A percentile compares a stretch with the other conserved stretches of the same genome.
phyloP scores from a whole-genome alignment of 1,284 basidiomycete genomes.

The Fomitopsis pinicola region DNA sequence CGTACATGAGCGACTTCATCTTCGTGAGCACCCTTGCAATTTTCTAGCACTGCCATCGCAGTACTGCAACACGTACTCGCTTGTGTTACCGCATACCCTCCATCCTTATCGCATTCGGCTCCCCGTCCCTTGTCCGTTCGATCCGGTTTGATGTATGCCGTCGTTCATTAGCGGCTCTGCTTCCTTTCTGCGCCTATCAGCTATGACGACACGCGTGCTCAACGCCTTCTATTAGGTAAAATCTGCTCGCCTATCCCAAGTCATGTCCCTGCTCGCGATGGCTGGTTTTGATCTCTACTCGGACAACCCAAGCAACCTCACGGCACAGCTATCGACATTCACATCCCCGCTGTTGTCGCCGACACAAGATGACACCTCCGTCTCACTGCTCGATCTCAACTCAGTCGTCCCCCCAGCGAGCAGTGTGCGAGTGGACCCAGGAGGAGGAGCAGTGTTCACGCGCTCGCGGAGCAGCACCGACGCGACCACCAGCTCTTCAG shows the following conservation, averaged over 20 bases:
- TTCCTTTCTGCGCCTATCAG: neutral
- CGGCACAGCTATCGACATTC: slow-evolving; percentile 28
- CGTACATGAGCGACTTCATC: slow-evolving; percentile 83
- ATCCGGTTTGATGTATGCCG: neutral
- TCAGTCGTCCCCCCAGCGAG: slow-evolving; percentile 4
- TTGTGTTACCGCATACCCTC: neutral
- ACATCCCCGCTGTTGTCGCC: slow-evolving; percentile 33
- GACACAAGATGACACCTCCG: slow-evolving; percentile 31
- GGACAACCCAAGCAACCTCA: slow-evolving; percentile 42
- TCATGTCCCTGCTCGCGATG: slow-evolving; percentile 52
- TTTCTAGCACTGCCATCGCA: slow-evolving; percentile 1
- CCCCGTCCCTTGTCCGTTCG: neutral
- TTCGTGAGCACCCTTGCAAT: slow-evolving; percentile 45
- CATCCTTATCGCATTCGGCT: slow-evolving; percentile 3
- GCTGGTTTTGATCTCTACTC: slow-evolving; percentile 69
- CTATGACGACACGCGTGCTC: slow-evolving; percentile 2
- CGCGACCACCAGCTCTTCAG: slow-evolving; percentile 20
- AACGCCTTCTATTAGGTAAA: slow-evolving; percentile 48
- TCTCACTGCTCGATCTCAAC: slow-evolving; percentile 29
- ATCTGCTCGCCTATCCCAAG: slow-evolving; percentile 57
- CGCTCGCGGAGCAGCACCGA: slow-evolving; percentile 37
- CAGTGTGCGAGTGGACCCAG: slow-evolving; percentile 23
- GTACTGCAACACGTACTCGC: slow-evolving; percentile 14
- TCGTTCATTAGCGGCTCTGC: neutral
- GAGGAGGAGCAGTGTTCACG: slow-evolving; percentile 40